Percentiles rank a stretch among this genome's conserved stretches.
Conservation (phyloP, 495 filamentous ascomycete species). For the Aspergillus incahuasiensis region DNA sequence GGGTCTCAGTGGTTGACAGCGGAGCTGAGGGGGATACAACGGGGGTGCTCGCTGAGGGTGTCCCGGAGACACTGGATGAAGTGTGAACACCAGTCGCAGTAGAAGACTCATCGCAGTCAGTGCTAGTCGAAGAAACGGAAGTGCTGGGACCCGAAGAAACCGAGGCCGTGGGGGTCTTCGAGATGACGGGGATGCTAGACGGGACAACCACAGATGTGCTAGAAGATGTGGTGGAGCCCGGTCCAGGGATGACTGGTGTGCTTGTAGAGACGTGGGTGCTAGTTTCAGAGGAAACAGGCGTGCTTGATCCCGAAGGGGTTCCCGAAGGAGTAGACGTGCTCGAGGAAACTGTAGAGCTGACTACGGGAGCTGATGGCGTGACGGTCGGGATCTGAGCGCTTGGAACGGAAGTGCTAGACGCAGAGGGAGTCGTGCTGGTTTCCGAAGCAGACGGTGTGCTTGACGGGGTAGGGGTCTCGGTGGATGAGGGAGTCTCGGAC, state of each 20-base stretch:
- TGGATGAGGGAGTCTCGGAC: not conserved
- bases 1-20: not conserved
- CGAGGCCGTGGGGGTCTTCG: not conserved
- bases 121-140: not conserved
- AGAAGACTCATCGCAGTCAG: not conserved
- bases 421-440: not conserved
- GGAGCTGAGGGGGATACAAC: not conserved
- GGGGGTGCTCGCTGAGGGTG: conserved; percentile 3
- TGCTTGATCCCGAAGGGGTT: not conserved
- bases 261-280: not conserved
- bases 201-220: not conserved
- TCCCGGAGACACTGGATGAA: conserved; percentile 5
- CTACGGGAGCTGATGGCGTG: not conserved
- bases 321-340: not conserved
- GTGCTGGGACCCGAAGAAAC: not conserved
- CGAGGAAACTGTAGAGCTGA: not conserved
- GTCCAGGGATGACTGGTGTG: not conserved
- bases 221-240: not conserved
- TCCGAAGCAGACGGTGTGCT: not conserved
- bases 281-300: not conserved
- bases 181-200: conserved; percentile 1
- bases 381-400: no score
- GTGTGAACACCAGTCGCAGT: not conserved
- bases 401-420: not conserved
- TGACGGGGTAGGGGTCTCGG: not conserved